Percentiles rank a stretch among this genome's conserved stretches.
Conservation (phyloP, 2,329 filamentous ascomycete species). For the Delphinella strobiligena region DNA sequence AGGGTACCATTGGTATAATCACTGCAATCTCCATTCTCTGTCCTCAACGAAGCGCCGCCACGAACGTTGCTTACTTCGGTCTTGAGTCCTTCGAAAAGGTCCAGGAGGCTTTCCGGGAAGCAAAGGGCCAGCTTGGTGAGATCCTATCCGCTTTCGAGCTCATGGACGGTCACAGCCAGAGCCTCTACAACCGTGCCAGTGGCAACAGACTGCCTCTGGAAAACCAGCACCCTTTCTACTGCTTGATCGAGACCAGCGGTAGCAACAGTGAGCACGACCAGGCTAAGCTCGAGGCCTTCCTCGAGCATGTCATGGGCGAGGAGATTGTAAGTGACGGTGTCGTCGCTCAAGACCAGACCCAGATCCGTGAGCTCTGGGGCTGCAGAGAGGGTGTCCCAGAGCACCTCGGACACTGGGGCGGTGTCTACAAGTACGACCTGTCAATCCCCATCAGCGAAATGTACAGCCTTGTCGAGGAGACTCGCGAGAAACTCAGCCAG, state of each 20-base stretch:
- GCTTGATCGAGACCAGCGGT: conserved; percentile 88
- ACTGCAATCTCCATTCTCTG: conserved; percentile 84
- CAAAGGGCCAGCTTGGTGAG: conserved; percentile 81
- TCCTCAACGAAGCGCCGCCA: conserved; percentile 71
- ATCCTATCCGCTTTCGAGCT: conserved; percentile 96
- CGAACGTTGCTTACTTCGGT: conserved; percentile 92
- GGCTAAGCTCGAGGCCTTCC: conserved; percentile 77
- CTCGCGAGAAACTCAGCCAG: conserved; percentile 56
- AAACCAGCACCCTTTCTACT: conserved; percentile 83
- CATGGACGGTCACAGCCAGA: conserved; percentile 80
- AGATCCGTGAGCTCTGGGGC: conserved; percentile 72
- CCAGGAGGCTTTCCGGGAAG: conserved; percentile 73
- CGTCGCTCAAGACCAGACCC: conserved; percentile 85
- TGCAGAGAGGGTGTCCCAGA: conserved; percentile 93
- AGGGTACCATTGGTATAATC: conserved; percentile 90
- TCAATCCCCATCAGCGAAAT: conserved; percentile 83
- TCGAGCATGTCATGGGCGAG: conserved; percentile 82
- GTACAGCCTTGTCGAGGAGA: conserved; percentile 82
- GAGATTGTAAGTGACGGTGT: conserved; percentile 84
- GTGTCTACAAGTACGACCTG: conserved; percentile 96
- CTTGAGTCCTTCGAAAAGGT: conserved; percentile 83
- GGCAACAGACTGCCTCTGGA: conserved; percentile 72
- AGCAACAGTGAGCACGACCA: conserved; percentile 89
- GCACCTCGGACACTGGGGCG: conserved; percentile 76
- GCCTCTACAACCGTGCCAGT: conserved; percentile 61